Evolutionary conservation across 2,329 filamentous ascomycete genomes (phyloP), one percentile per base, ranked within the genome.

Genomic region (Epichloe amarillans): DNA sequence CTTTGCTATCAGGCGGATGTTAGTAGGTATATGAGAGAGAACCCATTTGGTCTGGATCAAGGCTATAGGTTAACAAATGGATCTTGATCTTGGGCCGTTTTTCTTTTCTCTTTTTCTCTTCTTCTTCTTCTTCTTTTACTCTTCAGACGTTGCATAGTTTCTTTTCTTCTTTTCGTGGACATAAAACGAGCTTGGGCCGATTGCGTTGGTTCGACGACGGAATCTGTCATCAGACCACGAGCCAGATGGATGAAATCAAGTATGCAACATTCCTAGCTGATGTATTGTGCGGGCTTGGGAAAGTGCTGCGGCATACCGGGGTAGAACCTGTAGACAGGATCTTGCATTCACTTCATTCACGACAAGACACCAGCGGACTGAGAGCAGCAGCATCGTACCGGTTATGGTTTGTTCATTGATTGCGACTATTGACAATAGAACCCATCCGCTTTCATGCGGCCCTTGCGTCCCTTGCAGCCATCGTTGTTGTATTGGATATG

Each of bases 1-100:
- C 68, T 82, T 19, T 71, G 72, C 46, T 64, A 66, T 53, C 75
- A 81, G 61, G 60, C 61, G 2, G 77, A 89, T 59, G 73, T 88
- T 26, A 86, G 82, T 59, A 68, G 73, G 8, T 85, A 75, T 56
- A 78, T 86, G 36, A 69, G 72, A 30, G 61, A 58, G 6, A 59
- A 64, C 5, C 77, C 78, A 0, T 83, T 83, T 55, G 60, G 58
- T 40, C 59, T 72, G 14, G 57, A 68, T 35, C 56, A 61, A 1
- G 44, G 33, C 5, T 68, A 67, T 50, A 46, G 19, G 6, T 40
- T 61, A 17, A 10, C 49, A 1, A 5, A 8, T 19, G 47, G 33
- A 23, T 10, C 41, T 15, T 52, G 46, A 49, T 23, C 4, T 40
- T 14, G 19, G 3, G 8, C 17, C 0, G 10, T 15, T 42, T 4